Evolutionary conservation across 768 basidiomycete species (phyloP), one percentile per base, ranked within the genome.

Genomic region (Asterophora parasitica): DNA sequence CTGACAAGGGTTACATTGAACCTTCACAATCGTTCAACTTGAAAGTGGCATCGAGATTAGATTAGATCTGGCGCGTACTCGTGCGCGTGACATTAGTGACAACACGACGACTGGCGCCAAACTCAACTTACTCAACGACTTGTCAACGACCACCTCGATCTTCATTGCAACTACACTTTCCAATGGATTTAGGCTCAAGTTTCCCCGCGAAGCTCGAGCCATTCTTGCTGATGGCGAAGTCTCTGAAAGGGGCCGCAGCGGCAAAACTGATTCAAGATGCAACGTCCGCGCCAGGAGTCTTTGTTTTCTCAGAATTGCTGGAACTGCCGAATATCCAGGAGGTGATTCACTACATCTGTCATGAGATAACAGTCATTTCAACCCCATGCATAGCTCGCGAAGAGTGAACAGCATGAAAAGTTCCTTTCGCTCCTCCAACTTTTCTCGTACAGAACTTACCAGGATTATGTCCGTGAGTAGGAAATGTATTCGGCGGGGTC

Each of bases 201-300:
- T 81, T 81, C 46, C 63, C 78, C 4, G 71, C 81, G 12, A 89
- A 85, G 56, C 75, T 92, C 9, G 93, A 97, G 68, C 92, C 92
- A 0, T 96, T 88, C 66, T 65, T 96, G 35, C 78, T 97, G 50
- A 91, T 97, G 70, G 91, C 86, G 3, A 93, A 94, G 63, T 88
- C 89, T 0, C 80, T 88, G 8, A 94, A 91, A 61, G 95, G 95
- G 1, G 92, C 92, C 0, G 91, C 88, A 0, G 92, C 93, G 0
- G 93, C 91, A 5, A 93, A 94, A 61, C 79, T 94, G 46, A 69
- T 94, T 26, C 77, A 82, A 58, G 87, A 96, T 61, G 94, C 85
- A 46, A 92, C 87, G 19, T 78, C 88, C 36, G 90, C 94, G 0
- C 83, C 85, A 12, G 94, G 92, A 8, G 88, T 96, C 38, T 95